Evolutionary conservation across 1,284 basidiomycete species (phyloP).

Genomic region (Ceratobasidium sp.): DNA sequence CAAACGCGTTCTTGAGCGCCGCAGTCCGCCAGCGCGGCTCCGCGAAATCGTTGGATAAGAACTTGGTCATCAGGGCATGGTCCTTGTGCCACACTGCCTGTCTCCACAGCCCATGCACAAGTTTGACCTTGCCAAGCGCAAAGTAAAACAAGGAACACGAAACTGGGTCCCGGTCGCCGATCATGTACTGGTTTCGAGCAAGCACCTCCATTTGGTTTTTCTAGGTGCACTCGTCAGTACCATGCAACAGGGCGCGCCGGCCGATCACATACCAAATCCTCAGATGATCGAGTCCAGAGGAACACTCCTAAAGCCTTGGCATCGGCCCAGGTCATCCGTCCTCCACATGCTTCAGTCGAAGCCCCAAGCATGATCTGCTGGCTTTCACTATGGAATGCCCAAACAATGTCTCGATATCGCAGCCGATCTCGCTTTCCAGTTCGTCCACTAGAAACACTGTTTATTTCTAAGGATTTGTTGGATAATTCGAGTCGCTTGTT

Average conservation of each 20-base stretch:
- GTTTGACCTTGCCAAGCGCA: slow-evolving; percentile 89
- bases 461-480: not conserved
- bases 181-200: slow-evolving; percentile 92
- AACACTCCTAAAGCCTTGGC: slow-evolving; percentile 88
- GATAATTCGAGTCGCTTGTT: slow-evolving; percentile 58
- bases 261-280: slow-evolving; percentile 71
- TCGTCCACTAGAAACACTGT: not conserved
- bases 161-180: slow-evolving; percentile 88
- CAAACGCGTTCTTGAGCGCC: slow-evolving; percentile 96
- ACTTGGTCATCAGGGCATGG: slow-evolving; percentile 89
- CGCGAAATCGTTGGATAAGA: slow-evolving; percentile 91
- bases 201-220: slow-evolving; percentile 87
- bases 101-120: slow-evolving; percentile 94
- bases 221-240: slow-evolving; percentile 56
- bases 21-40: slow-evolving; percentile 90
- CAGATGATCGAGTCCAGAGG: slow-evolving; percentile 84
- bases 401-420: slow-evolving; percentile 91
- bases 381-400: slow-evolving; percentile 94
- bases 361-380: slow-evolving; percentile 84
- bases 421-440: slow-evolving; percentile 70
- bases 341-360: slow-evolving; percentile 75
- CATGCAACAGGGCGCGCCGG: not conserved
- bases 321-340: slow-evolving; percentile 89
- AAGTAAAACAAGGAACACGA: slow-evolving; percentile 94
- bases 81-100: slow-evolving; percentile 96